Conservation (phyloP, 805 yeast genomes). For the Yamadazyma phyllophila region DNA sequence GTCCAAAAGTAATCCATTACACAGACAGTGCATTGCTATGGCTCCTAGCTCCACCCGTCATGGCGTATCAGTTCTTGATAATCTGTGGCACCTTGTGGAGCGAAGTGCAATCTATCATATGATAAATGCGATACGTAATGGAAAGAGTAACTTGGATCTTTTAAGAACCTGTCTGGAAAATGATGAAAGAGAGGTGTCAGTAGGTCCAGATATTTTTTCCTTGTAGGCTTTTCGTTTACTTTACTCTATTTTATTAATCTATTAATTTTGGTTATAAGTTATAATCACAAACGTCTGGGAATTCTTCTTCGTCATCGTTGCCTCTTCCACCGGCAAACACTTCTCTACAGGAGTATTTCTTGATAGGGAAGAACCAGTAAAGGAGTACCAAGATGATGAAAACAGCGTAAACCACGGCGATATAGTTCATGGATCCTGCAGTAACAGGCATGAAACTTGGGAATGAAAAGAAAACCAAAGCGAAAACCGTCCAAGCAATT, state of each 20-base stretch:
- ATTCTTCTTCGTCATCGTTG: slow-evolving; percentile 40
- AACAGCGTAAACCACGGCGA: slow-evolving; percentile 50
- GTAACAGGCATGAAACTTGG: slow-evolving; percentile 64
- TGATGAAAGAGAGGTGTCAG: slow-evolving; percentile 55
- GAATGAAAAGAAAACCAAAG: slow-evolving; percentile 60
- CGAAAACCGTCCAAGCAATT: slow-evolving; percentile 57
- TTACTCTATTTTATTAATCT: neutral
- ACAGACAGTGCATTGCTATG: slow-evolving; percentile 60
- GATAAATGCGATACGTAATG: slow-evolving; percentile 46
- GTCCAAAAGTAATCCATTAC: slow-evolving; percentile 70
- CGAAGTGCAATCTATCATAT: slow-evolving; percentile 21
- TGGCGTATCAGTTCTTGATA: slow-evolving; percentile 10
- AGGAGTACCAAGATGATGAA: slow-evolving; percentile 41
- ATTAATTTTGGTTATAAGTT: slow-evolving; percentile 17
- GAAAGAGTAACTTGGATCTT: slow-evolving; percentile 41
- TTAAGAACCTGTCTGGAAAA: slow-evolving; percentile 52
- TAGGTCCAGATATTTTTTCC: slow-evolving; percentile 34
- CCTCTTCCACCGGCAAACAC: slow-evolving; percentile 43
- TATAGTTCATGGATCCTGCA: slow-evolving; percentile 65
- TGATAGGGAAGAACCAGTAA: slow-evolving; percentile 48
- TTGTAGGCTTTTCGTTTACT: neutral
- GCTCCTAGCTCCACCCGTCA: slow-evolving; percentile 15
- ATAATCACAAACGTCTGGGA: slow-evolving; percentile 41
- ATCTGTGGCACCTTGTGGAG: slow-evolving; percentile 1
- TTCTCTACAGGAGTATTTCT: slow-evolving; percentile 34